Conservation (phyloP, 2,329 filamentous ascomycete species). For the Fusarium acutatum region DNA sequence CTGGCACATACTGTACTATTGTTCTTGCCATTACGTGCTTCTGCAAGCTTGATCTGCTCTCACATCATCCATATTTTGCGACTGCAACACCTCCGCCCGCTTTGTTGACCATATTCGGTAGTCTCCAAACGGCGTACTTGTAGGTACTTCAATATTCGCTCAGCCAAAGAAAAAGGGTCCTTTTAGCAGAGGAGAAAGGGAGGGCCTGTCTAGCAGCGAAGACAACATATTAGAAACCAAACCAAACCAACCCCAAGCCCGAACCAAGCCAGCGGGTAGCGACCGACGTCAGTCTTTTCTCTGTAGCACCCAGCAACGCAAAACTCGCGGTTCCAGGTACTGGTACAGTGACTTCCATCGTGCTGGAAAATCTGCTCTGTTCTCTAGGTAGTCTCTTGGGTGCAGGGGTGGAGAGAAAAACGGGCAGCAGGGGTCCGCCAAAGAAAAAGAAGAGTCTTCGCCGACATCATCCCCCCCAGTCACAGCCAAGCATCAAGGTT, state of each 20-base stretch:
- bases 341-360: constrained; percentile 40
- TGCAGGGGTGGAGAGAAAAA: constrained; percentile 39
- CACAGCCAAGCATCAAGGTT: constrained; percentile 38
- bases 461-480: constrained; percentile 41
- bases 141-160: constrained; percentile 11
- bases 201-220: not conserved
- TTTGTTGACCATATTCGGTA: constrained; percentile 29
- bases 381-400: not conserved
- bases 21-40: not conserved
- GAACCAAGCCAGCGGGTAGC: constrained; percentile 17
- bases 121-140: constrained; percentile 17
- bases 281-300: constrained; percentile 12
- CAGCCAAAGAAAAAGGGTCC: constrained; percentile 1
- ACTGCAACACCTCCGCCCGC: constrained; percentile 18
- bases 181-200: not conserved
- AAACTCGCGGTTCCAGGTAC: constrained; percentile 38
- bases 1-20: not conserved
- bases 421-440: constrained; percentile 36
- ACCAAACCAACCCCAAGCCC: not conserved
- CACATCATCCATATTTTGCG: constrained; percentile 6
- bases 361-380: constrained; percentile 20
- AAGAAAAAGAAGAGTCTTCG: constrained; percentile 25
- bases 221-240: constrained; percentile 22
- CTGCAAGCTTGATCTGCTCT: not conserved
- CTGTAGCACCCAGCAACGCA: not conserved